Evolutionary conservation across 1,284 basidiomycete genomes (phyloP), one percentile per base, ranked within the genome.

Genomic region (Moesziomyces antarcticus): DNA sequence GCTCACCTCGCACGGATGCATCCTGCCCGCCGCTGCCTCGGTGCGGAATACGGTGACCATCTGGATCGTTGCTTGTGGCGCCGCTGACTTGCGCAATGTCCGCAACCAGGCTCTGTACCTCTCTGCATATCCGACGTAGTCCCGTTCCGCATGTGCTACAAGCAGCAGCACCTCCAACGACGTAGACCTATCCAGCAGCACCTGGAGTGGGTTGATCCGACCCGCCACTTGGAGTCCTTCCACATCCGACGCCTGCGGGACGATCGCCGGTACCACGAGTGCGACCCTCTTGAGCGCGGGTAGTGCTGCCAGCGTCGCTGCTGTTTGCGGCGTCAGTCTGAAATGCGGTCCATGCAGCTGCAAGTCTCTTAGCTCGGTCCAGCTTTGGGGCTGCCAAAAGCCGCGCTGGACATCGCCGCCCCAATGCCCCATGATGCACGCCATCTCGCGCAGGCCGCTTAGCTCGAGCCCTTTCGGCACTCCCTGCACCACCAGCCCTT

Each of bases 341-440:
- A 73, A 62, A 1, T 56, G 55, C 6, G 70, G 70, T 3, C 70
- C 70, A 24, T 73, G 64, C n/a, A 73, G 46, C 41, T 73, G 70
- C 18, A 73, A 13, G 13, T 56, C 37, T 3, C n/a, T 50, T 4
- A 73, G 41, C 9, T 25, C 13, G 20, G 11, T 49, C 70, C 70
- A 73, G 1, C 64, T 37, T 0, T 30, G 13, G 1, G 56, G n/a
- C 2, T 25, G 37, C 70, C 70, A 73, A 53, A 73, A 73, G 53
- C 50, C 48, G 18, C 45, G 48, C 4, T 67, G 44, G 30, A 67
- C 35, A 22, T 63, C 59, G 10, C 43, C 56, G 5, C 59, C 70
- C 20, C 60, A 73, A 24, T 63, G 56, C 8, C 70, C 64, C 49
- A 60, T 49, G 33, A 63, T 43, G 27, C 64, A 67, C 18, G n/a